These are phyloP conservation scores for Diaporthe longicolla DNA, from an alignment of 2,329 filamentous ascomycete species.

Conservation along the genomic window DNA sequence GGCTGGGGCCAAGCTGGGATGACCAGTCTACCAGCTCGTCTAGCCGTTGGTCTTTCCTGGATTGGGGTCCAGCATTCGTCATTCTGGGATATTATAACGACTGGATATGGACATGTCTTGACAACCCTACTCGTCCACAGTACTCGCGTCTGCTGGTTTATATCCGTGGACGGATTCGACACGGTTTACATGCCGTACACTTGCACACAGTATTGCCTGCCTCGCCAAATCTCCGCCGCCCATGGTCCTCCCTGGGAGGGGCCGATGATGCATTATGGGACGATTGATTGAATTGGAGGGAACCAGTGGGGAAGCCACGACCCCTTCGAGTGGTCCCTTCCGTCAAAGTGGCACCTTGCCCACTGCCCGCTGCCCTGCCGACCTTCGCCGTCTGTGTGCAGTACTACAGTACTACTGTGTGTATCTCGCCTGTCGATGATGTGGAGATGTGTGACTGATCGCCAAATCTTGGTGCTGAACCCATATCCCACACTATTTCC, in stretches of 20 bases:
- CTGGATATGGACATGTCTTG: neutral
- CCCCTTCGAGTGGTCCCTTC: constrained; percentile 2
- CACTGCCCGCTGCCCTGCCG: neutral
- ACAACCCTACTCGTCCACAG: neutral
- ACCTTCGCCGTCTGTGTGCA: too few relatives aligned
- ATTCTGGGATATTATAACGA: neutral
- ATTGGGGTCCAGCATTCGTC: neutral
- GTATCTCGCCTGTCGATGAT: constrained; percentile 17
- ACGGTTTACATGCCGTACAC: neutral
- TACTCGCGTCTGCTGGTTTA: neutral
- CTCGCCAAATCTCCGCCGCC: constrained; percentile 32
- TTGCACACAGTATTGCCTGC: constrained; percentile 1
- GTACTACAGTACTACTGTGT: too few relatives aligned
- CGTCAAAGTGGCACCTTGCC: constrained; percentile 1
- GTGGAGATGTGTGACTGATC: constrained; percentile 12
- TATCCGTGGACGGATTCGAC: neutral
- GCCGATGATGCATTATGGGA: constrained; percentile 22
- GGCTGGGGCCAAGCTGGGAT: neutral
- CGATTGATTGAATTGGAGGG: constrained; percentile 28
- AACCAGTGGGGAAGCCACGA: constrained; percentile 28
- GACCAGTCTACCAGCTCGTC: neutral
- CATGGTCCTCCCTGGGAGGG: constrained; percentile 14
- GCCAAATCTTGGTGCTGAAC: constrained; percentile 25
- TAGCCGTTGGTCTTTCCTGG: neutral
- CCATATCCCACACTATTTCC: neutral